Conservation (phyloP, 2,329 filamentous ascomycete species). For the Colletotrichum incanum region DNA sequence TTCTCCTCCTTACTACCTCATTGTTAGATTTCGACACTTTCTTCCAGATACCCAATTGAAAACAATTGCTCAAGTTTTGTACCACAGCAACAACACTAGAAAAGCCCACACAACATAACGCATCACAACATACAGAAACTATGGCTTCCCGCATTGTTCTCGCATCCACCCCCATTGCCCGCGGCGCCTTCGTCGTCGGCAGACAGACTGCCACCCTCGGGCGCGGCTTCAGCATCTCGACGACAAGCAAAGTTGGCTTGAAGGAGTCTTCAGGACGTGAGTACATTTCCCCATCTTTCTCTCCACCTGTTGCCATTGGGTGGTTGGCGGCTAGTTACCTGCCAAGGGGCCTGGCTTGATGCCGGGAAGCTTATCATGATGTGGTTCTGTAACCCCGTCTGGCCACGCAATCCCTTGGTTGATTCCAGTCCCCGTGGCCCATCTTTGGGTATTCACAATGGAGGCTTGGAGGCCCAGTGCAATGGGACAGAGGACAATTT, state of each 20-base stretch:
- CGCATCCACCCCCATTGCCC: conserved; percentile 46
- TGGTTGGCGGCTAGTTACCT: background rate
- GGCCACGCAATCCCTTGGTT: background rate
- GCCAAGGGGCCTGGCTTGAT: too few species aligned
- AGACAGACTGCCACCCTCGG: conserved; percentile 45
- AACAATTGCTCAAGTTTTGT: background rate
- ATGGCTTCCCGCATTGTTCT: conserved; percentile 53
- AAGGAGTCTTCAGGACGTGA: conserved; percentile 58
- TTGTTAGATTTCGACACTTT: background rate
- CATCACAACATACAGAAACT: conserved; percentile 33
- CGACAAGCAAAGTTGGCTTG: conserved; percentile 50
- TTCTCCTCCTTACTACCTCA: background rate
- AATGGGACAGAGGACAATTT: too few species aligned
- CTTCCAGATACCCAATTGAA: background rate
- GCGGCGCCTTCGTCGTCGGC: conserved; percentile 45
- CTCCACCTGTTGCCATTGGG: background rate
- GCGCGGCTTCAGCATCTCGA: conserved; percentile 49
- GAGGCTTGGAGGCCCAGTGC: background rate
- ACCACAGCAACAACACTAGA: background rate
- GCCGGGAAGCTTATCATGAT: too few species aligned
- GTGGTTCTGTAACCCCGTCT: background rate
- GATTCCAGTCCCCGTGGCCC: background rate
- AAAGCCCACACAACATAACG: background rate
- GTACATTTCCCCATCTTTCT: conserved; percentile 31
- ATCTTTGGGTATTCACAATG: background rate